Evolutionary conservation across 2,329 filamentous ascomycete species (phyloP), one percentile per base, ranked within the genome.

Genomic region (Diaporthe australafricana): DNA sequence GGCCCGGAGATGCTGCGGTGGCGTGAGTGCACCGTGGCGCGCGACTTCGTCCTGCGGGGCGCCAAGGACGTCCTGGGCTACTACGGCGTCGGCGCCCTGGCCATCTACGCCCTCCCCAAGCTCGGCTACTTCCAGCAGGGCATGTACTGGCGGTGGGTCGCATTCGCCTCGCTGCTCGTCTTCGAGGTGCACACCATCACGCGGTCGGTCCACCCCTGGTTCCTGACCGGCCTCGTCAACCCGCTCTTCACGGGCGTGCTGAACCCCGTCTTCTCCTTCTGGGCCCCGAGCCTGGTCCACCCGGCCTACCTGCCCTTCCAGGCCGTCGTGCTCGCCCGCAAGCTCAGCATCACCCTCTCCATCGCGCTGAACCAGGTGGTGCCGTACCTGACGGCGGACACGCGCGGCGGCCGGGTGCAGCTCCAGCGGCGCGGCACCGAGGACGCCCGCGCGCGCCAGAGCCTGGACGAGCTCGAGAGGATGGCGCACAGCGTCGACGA

Each of bases 241-340:
- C 83, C 73, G 9, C n/a, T 84, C 1, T 57, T 86, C 62, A 77
- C 81, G 22, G 55, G 65, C 32, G 53, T 79, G 17, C 60, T 83
- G 68, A 81, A 82, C 70, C 81, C 81, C 7, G 4, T 79, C 32
- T 52, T 81, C 47, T 75, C 83, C 6, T 32, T 83, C 47, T 77
- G 87, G 16, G 75, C 79, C 1, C 78, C 79, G 35, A 71, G 83
- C 62, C 82, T 83, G 20, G 76, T 77, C 9, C 87, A 90, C 70
- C 84, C 88, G 4, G 88, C 92, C 4, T 93, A 93, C 75, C 87
- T 98, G 5, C 96, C 95, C 2, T 99, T 96, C 79, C 95, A 99
- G 83, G 85, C 93, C 76, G 88, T 98, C 71, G 84, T 87, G 17
- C 88, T 98, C 8, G 89, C 92, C 7, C 91, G 95, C 73, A 94